Evolutionary conservation across 495 filamentous ascomycete species (phyloP).

Genomic region (Thermochaetoides thermophila): DNA sequence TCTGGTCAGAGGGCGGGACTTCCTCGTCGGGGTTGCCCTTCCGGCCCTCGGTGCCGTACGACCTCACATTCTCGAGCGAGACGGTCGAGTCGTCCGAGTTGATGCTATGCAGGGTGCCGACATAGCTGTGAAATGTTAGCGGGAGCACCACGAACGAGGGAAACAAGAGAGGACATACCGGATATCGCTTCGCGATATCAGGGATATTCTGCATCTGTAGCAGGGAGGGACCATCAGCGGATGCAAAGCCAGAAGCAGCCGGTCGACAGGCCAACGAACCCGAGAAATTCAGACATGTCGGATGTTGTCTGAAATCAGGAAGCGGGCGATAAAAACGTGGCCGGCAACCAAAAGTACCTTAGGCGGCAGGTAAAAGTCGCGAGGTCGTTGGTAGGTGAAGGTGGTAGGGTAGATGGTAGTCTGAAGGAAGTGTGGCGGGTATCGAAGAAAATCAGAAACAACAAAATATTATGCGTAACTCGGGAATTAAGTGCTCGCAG

Average conservation of each 20-base stretch:
- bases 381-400: no score
- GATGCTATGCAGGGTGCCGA: conserved; percentile 92
- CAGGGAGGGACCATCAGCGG: conserved; percentile 12
- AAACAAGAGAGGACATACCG: conserved; percentile 41
- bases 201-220: conserved; percentile 56
- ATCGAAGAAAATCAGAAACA: conserved; percentile 4
- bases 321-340: no score
- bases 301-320: no score
- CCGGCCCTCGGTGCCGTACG: conserved; percentile 85
- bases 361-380: no score
- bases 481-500: conserved; percentile 4
- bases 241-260: neutral
- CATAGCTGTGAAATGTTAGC: conserved; percentile 47
- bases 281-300: conserved; percentile 38
- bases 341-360: no score
- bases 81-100: conserved; percentile 93
- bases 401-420: no score
- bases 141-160: neutral
- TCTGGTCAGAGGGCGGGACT: conserved; percentile 60
- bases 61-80: conserved; percentile 85
- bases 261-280: conserved; percentile 20
- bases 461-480: conserved; percentile 1
- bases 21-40: conserved; percentile 62
- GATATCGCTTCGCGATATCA: conserved; percentile 97
- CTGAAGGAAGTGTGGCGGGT: neutral